Evolutionary conservation across 106 monocot species (phyloP).

Genomic region (Dendrobium huoshanense): DNA sequence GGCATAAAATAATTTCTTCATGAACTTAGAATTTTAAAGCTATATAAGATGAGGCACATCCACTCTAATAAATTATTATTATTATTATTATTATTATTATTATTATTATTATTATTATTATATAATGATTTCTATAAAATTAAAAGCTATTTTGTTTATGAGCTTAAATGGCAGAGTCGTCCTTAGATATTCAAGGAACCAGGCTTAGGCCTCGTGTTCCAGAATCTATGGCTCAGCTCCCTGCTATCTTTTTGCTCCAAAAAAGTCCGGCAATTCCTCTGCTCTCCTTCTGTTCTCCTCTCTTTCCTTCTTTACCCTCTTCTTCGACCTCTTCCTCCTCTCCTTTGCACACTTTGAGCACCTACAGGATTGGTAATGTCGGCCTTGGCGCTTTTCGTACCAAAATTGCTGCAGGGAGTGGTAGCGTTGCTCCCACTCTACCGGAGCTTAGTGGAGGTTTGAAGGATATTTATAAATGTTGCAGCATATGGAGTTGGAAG

Average conservation of each 20-base stretch:
- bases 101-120: too few species aligned
- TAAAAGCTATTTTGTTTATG: too few species aligned
- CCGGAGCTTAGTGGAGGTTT: constrained; percentile 18
- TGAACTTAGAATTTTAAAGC: too few species aligned
- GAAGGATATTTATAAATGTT: constrained; percentile 37
- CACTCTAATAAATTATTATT: too few species aligned
- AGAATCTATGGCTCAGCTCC: constrained; percentile 3
- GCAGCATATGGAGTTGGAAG: constrained; percentile 64
- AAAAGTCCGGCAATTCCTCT: not conserved
- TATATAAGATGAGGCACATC: too few species aligned
- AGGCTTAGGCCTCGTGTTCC: too few species aligned
- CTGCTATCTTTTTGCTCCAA: not conserved
- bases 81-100: too few species aligned
- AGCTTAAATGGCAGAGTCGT: too few species aligned
- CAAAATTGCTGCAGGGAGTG: constrained; percentile 1
- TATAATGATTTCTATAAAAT: too few species aligned
- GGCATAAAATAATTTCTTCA: too few species aligned
- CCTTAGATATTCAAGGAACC: too few species aligned
- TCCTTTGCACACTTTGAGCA: not conserved
- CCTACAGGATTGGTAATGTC: not conserved
- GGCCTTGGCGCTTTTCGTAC: not conserved
- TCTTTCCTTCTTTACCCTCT: not conserved
- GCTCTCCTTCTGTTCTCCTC: not conserved
- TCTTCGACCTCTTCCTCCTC: not conserved
- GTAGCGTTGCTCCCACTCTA: constrained; percentile 5